Conservation (phyloP, 345 rosid genomes). For the Aquilaria yunnanensis region DNA sequence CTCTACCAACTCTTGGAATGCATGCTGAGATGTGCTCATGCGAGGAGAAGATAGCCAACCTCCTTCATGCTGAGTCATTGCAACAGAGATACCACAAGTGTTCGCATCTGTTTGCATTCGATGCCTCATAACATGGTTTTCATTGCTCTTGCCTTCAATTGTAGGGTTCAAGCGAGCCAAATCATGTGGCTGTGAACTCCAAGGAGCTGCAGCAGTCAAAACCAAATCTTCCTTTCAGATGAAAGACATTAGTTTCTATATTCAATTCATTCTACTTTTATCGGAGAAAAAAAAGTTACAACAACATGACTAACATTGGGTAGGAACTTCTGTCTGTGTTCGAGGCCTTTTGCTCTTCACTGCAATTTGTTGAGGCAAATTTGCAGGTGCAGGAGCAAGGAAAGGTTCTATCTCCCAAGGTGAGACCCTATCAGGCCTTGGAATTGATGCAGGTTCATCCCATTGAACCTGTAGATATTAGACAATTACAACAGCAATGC, state of each 20-base stretch:
- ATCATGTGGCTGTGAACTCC: slow-evolving; percentile 55
- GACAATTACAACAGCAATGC: slow-evolving; percentile 16
- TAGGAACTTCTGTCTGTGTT: slow-evolving; percentile 37
- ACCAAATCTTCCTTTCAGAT: slow-evolving; percentile 31
- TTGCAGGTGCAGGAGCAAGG: slow-evolving; percentile 26
- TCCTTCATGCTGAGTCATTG: slow-evolving; percentile 39
- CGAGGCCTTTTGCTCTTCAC: slow-evolving; percentile 58
- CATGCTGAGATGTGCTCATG: slow-evolving; percentile 36
- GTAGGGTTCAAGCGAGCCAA: slow-evolving; percentile 20
- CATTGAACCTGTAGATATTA: slow-evolving; percentile 47
- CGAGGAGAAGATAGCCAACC: slow-evolving; percentile 47
- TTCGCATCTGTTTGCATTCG: slow-evolving; percentile 35
- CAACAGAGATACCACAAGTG: slow-evolving; percentile 25
- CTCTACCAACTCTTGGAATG: slow-evolving; percentile 40
- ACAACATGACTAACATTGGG: slow-evolving; percentile 30
- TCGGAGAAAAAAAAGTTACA: neutral
- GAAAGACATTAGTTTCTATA: slow-evolving; percentile 9
- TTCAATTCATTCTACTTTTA: slow-evolving; percentile 2
- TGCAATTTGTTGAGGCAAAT: slow-evolving; percentile 32
- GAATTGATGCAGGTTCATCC: slow-evolving; percentile 70
- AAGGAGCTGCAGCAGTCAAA: slow-evolving; percentile 43
- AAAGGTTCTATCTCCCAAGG: slow-evolving; percentile 81
- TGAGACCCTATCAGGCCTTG: slow-evolving; percentile 73
- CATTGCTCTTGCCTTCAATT: slow-evolving; percentile 42
- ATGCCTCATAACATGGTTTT: slow-evolving; percentile 38